phyloP scores from a whole-genome alignment of 306 rosid genomes.

The Boehmeria nivea region DNA sequence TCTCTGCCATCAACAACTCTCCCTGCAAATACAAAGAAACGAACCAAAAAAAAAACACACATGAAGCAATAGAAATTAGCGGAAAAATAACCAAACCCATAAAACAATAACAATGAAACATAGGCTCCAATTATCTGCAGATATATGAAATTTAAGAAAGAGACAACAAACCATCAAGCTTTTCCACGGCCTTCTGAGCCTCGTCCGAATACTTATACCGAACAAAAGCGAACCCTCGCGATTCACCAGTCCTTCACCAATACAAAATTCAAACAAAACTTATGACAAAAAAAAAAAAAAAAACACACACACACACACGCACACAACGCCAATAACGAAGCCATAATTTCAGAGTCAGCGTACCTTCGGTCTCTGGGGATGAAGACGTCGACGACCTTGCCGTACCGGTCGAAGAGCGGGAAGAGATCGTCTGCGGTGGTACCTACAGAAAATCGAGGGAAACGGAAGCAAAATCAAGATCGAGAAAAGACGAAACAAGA shows the following conservation, averaged over 20 bases:
- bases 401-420: slow-evolving; percentile 70
- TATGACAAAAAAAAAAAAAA: not conserved
- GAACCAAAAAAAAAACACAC: not conserved
- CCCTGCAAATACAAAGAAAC: slow-evolving; percentile 27
- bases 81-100: not conserved
- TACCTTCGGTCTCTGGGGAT: slow-evolving; percentile 72
- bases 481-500: not conserved
- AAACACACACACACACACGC: not conserved
- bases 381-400: slow-evolving; percentile 72
- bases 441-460: slow-evolving; percentile 25
- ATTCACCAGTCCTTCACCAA: slow-evolving; percentile 50
- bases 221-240: slow-evolving; percentile 69
- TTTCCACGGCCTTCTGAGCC: slow-evolving; percentile 66
- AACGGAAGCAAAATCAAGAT: not conserved
- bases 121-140: too few relatives aligned
- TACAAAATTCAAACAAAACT: too few relatives aligned
- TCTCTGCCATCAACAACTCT: slow-evolving; percentile 70
- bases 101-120: too few relatives aligned
- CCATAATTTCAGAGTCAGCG: not conserved
- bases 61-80: not conserved
- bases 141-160: not conserved
- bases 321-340: not conserved
- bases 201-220: slow-evolving; percentile 70
- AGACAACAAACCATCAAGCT: slow-evolving; percentile 48
- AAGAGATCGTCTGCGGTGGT: slow-evolving; percentile 71